Base-by-base conservation (phyloP, 305 asterid genomes). In the Salvia sclarea region DNA sequence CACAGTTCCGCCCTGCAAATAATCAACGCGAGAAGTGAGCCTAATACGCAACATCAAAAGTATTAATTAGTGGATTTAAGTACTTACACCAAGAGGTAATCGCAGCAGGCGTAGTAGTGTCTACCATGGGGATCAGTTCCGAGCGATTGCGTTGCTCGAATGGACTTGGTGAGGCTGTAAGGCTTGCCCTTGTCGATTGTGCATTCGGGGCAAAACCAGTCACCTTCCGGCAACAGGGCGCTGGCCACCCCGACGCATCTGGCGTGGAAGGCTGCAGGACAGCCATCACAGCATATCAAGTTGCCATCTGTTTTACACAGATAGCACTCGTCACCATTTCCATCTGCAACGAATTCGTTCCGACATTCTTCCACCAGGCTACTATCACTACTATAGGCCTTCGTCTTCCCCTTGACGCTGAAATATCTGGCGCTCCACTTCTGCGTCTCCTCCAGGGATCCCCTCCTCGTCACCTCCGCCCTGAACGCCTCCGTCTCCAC, bases 141-240 rank as follows among this genome's bases (percentile, higher is more conserved):
- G 80, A 92, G 77, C 52, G 82, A 45, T 55, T 85, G 85, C 21
- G 88, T 83, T 61, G 92, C 97, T 52, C 96, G 84, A 68, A 84
- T 73, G 5, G 88, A 74, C 79, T 69, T 83, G 31, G 73, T 82
- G 49, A 81, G 66, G 76, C 68, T 48, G 85, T 80, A 69, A 25
- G 90, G 84, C 22, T 75, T 80, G 69, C 83, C 82, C 73, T 76
- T 85, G 72, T 77, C 86, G 37, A 89, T 80, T 43, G 64, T 66
- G 70, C 98, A 92, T 69, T 92, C 98, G 24, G 97, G 98, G 82
- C 97, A 92, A 77, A 70, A 86, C 98, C 98, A 92, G 69, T 89
- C 90, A 40, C 97, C 98, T 75, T 86, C 95, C 6, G 98, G 98
- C 84, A 92, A 81, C 62, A 69, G 80, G 79, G 78, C 80, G 78